A percentile compares a stretch with the other conserved stretches of the same genome.
Evolutionary conservation across 192 early-diverging fungal genomes (phyloP).

Genomic region (Podila epigama): DNA sequence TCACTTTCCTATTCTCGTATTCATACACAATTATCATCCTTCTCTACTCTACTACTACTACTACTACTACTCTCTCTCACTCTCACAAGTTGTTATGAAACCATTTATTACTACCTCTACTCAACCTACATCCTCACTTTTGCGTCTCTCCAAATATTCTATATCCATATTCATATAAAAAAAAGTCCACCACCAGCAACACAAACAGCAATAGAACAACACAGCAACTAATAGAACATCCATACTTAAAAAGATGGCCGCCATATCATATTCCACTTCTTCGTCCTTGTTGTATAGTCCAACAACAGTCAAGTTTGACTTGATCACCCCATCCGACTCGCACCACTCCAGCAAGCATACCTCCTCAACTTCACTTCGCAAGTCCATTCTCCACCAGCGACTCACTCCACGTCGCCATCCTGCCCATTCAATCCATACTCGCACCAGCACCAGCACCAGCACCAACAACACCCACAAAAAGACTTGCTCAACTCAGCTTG

Average conservation of each 20-base stretch:
- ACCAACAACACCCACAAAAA: slow-evolving; percentile 22
- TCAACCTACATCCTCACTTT: neutral
- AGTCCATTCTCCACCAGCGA: slow-evolving; percentile 21
- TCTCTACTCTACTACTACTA: neutral
- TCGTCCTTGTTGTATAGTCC: slow-evolving; percentile 39
- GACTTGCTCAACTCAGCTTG: slow-evolving; percentile 35
- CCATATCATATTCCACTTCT: slow-evolving; percentile 31
- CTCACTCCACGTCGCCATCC: slow-evolving; percentile 20
- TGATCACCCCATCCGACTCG: slow-evolving; percentile 18
- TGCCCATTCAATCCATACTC: slow-evolving; percentile 8
- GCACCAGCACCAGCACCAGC: slow-evolving; percentile 24
- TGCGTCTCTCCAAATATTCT: neutral
- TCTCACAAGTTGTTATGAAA: neutral
- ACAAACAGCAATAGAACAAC: too few species aligned
- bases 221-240: too few species aligned
- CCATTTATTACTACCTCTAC: neutral
- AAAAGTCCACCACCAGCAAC: neutral
- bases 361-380: slow-evolving; percentile 11
- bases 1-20: neutral
- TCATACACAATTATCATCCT: neutral
- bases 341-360: neutral
- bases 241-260: too few species aligned
- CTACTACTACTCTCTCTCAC: neutral
- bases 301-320: slow-evolving; percentile 31
- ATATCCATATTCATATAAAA: neutral